These are phyloP conservation scores for Saposhnikovia divaricata DNA, from an alignment of 129 eudicot genomes.

Conservation along the genomic window DNA sequence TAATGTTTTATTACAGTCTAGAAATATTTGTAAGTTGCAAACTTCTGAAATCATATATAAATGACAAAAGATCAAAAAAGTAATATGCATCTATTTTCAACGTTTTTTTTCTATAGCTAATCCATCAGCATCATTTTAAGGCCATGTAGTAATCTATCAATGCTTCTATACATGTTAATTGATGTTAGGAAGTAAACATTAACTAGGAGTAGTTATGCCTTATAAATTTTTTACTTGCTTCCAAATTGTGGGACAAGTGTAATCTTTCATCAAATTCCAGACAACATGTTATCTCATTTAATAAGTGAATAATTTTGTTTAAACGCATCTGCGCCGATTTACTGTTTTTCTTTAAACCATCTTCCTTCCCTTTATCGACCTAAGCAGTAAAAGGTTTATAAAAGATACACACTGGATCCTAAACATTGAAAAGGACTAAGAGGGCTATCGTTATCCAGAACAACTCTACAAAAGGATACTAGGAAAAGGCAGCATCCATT, in stretches of 20 bases:
- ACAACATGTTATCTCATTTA: neutral
- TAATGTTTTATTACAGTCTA: neutral
- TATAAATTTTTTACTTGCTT: too few relatives aligned
- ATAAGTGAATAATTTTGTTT: neutral
- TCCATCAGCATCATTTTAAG: neutral
- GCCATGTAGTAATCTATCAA: neutral
- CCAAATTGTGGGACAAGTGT: neutral
- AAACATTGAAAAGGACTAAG: neutral
- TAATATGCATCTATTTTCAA: neutral
- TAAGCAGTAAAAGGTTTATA: neutral
- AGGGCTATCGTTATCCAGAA: neutral
- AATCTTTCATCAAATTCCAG: neutral
- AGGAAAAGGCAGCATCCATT: constrained; percentile 75
- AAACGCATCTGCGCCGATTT: neutral
- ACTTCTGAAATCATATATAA: neutral
- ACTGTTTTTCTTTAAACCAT: neutral
- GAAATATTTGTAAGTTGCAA: neutral
- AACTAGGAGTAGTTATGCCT: neutral
- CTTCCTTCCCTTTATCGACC: neutral
- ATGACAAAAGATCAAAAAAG: neutral
- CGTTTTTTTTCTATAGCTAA: neutral
- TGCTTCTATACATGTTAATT: neutral
- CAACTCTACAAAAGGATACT: constrained; percentile 50
- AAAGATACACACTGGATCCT: too few relatives aligned
- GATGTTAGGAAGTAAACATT: neutral